These are phyloP conservation scores for Stromatinia cepivora DNA, from an alignment of 2,329 filamentous ascomycete genomes.

Conservation along the genomic window DNA sequence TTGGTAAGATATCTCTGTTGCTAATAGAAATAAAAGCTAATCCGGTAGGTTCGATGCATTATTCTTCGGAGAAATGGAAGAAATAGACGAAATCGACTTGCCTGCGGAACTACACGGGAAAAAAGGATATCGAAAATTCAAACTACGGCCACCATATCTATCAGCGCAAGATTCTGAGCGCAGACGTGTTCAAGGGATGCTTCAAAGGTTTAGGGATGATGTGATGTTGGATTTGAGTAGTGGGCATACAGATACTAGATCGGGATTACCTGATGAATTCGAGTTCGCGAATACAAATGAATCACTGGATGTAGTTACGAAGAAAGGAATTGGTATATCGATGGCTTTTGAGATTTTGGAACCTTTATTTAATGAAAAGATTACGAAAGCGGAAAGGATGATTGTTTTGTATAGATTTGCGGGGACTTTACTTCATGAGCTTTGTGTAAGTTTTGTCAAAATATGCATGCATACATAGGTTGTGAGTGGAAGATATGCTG, in stretches of 20 bases:
- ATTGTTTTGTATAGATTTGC: neutral
- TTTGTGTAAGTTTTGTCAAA: neutral
- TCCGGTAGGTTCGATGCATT: slow-evolving; percentile 16
- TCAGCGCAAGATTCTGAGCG: neutral
- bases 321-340: slow-evolving; percentile 3
- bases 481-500: neutral
- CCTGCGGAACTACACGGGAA: neutral
- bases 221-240: neutral
- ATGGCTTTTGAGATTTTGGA: slow-evolving; percentile 18
- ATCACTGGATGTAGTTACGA: neutral
- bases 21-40: neutral
- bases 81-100: neutral
- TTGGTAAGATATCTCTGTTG: neutral
- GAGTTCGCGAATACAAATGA: slow-evolving; percentile 1
- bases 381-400: slow-evolving; percentile 9
- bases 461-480: neutral
- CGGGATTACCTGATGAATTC: slow-evolving; percentile 5
- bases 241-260: slow-evolving; percentile 8
- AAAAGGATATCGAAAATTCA: slow-evolving; percentile 8
- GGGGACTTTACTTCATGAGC: slow-evolving; percentile 9
- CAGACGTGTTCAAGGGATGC: neutral
- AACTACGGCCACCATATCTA: neutral
- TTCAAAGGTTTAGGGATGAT: slow-evolving; percentile 8
- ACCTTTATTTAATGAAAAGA: slow-evolving; percentile 14
- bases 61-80: slow-evolving; percentile 8